These are phyloP conservation scores for Calonectria pseudoreteaudii DNA, from an alignment of 2,329 filamentous ascomycete genomes.

Conservation along the genomic window DNA sequence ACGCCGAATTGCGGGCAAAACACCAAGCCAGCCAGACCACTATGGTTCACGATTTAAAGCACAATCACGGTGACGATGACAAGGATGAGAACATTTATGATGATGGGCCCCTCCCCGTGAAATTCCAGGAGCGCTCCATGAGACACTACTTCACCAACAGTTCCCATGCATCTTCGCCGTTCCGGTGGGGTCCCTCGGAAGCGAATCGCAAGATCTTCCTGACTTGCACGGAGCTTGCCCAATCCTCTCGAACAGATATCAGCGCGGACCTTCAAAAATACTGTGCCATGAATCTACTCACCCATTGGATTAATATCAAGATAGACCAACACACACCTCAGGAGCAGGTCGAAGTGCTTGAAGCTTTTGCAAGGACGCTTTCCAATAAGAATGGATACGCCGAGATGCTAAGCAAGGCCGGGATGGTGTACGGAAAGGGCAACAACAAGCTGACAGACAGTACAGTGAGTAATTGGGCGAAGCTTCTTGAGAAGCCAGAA, in stretches of 20 bases:
- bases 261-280: neutral
- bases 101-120: conserved; percentile 42
- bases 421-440: neutral
- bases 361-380: neutral
- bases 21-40: conserved; percentile 14
- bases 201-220: conserved; percentile 41
- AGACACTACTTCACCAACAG: conserved; percentile 38
- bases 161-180: neutral
- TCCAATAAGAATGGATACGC: neutral
- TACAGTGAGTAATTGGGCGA: neutral
- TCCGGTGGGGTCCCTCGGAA: conserved; percentile 36
- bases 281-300: neutral
- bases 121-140: conserved; percentile 47
- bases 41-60: conserved; percentile 34
- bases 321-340: neutral
- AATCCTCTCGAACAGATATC: neutral
- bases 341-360: neutral
- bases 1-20: conserved; percentile 32
- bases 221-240: neutral
- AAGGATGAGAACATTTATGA: conserved; percentile 36
- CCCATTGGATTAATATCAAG: neutral
- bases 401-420: neutral
- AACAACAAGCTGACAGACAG: neutral
- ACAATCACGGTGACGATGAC: conserved; percentile 13
- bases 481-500: neutral